phyloP scores from a whole-genome alignment of 176 grass and related monocot genomes.

The bread wheat (Triticum aestivum) region DNA sequence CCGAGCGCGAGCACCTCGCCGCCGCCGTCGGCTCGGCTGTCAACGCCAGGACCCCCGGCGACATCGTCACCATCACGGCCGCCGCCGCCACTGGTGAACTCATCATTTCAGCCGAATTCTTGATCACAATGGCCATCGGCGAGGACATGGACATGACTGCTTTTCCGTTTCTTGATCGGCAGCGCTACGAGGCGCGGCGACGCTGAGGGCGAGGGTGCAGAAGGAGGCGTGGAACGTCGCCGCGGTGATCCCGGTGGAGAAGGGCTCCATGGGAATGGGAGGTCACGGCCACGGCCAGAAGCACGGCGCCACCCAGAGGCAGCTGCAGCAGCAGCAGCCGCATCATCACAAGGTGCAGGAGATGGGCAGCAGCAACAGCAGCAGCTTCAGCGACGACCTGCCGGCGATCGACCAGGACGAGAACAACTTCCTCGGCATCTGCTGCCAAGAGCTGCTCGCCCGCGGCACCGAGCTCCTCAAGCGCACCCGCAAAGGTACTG shows the following conservation, averaged over 20 bases:
- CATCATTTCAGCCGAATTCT: not conserved
- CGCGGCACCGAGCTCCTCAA: slow-evolving; percentile 93
- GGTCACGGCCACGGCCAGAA: slow-evolving; percentile 25
- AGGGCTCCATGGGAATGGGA: slow-evolving; percentile 30
- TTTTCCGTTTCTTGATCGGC: not conserved
- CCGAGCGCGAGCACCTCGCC: slow-evolving; percentile 79
- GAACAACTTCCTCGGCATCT: slow-evolving; percentile 77
- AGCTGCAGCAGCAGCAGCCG: slow-evolving; percentile 27
- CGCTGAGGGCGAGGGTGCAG: slow-evolving; percentile 70
- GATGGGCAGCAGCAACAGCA: slow-evolving; percentile 55
- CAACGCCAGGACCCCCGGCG: slow-evolving; percentile 64
- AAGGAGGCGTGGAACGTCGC: slow-evolving; percentile 88
- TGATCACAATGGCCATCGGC: not conserved
- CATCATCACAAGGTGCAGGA: slow-evolving; percentile 39
- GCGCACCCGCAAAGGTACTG: slow-evolving; percentile 84
- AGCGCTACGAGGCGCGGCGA: slow-evolving; percentile 75
- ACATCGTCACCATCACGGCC: slow-evolving; percentile 82
- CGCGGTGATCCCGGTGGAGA: slow-evolving; percentile 93
- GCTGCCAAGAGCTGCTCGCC: slow-evolving; percentile 84
- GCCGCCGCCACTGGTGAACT: slow-evolving; percentile 80
- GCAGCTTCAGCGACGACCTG: slow-evolving; percentile 67
- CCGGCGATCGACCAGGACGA: slow-evolving; percentile 46
- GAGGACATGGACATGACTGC: not conserved
- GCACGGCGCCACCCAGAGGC: slow-evolving; percentile 1
- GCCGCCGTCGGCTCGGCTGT: slow-evolving; percentile 72